Evolutionary conservation across 2,329 filamentous ascomycete genomes (phyloP), one percentile per base, ranked within the genome.

Genomic region (Thermoascus crustaceus): DNA sequence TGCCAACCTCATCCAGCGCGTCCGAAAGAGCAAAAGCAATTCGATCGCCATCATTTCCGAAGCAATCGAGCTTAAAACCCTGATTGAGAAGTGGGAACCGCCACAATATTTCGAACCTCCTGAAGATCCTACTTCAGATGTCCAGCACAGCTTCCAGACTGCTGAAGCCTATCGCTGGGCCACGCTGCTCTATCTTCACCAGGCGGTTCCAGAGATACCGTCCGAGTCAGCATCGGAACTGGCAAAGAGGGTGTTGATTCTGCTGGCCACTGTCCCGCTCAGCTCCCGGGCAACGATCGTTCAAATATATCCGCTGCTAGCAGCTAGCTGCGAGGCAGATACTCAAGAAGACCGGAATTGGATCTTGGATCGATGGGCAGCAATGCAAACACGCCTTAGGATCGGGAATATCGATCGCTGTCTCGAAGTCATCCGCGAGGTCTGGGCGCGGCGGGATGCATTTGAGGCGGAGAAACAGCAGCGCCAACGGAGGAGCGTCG

Each of bases 261-360:
- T 75, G 33, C 60, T 85, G 2, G 78, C 77, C 3, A 79, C 74
- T 0, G 76, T 84, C 0, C 76, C 79, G 1, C 58, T 75, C 2
- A 70, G 66, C 7, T 80, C 76, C 22, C 70, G 78, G 6, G 71
- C 78, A 1, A 72, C 77, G 11, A 80, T 83, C 30, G 72, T 83
- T 2, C 80, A 84, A 24, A 80, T 83, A 39, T 84, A 78, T 44
- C 80, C 80, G 1, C 68, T 85, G 1, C 67, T 82, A 43, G 76
- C 74, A 1, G 80, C 80, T 3, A 78, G 79, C 2, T 80, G 77
- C 44, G 80, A 83, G 55, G 73, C 73, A 6, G 63, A 69, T 16
- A 67, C 67, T 3, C 60, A 64, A 9, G 76, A 81, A 44, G 75
- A 82, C 46, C 64, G 80, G 8, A 61, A 72, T 19, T 84, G 78